Evolutionary conservation across 192 early-diverging fungal genomes (phyloP), one percentile per base, ranked within the genome.

Genomic region (Coemansia sp.): DNA sequence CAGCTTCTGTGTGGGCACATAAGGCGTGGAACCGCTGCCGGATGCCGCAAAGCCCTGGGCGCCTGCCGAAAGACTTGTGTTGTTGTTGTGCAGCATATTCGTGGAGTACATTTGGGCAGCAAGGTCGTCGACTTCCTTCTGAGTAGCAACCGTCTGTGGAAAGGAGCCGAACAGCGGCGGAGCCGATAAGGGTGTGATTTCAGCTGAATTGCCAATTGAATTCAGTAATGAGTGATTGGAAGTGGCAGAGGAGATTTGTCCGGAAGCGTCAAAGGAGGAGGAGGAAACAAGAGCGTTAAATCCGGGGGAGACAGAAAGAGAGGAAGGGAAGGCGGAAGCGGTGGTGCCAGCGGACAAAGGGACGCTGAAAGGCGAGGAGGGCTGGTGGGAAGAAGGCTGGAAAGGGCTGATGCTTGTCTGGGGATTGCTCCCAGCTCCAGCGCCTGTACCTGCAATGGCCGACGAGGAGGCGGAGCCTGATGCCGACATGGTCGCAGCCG

Each of bases 1-100:
- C 21, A 87, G 71, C 21, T 54, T 47, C 48, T 77, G 83, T 11
- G 67, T 22, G 3, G 83, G 77, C 21, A 85, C 81, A 46, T 83
- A 87, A 6, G 65, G 48, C 18, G 64, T 63, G 3, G 57, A 16
- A 10, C 39, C 39, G 57, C 22, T 48, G 36, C 43, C 32, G 57
- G 9, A 13, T 13, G 22, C n/a, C 21, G n/a, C 51, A 52, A 52
- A 18, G 26, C 36, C 15, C 52, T 22, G 39, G 49, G 40, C 42
- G 16, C 19, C 41, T 5, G 55, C 32, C 19, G 21, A 39, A 54
- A 42, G 43, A 36, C 48, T 18, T 21, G 12, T 48, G 43, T 13
- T 41, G 18, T 36, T 46, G 37, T 47, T n/a, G 60, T 63, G 62
- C 54, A 49, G 11, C 62, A 80, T 43, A 12, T 65, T 70, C 3